These are phyloP conservation scores for Podospora anserina DNA, from an alignment of 495 filamentous ascomycete species.

Conservation along the genomic window DNA sequence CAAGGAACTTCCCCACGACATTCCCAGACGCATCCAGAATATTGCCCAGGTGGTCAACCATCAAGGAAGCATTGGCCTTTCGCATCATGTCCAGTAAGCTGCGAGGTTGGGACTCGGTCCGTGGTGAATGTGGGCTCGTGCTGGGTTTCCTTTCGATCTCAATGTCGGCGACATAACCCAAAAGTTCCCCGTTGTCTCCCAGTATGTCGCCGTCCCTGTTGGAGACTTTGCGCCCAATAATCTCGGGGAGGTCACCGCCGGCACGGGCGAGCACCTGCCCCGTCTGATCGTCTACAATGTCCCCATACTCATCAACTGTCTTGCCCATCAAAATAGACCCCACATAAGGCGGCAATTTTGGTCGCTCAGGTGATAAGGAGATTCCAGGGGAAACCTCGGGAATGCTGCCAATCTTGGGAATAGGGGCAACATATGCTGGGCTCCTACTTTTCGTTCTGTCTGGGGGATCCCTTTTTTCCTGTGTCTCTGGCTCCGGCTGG, in stretches of 20 bases:
- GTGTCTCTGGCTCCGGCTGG: slow-evolving; percentile 5
- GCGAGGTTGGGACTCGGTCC: slow-evolving; percentile 14
- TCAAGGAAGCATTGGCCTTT: slow-evolving; percentile 34
- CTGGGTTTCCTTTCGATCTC: slow-evolving; percentile 29
- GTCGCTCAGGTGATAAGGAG: slow-evolving; percentile 19
- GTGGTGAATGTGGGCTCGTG: slow-evolving; percentile 5
- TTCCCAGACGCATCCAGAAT: slow-evolving; percentile 43
- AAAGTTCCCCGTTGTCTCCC: slow-evolving; percentile 42
- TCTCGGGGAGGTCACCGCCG: slow-evolving; percentile 46
- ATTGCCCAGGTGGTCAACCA: slow-evolving; percentile 46
- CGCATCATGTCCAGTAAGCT: slow-evolving; percentile 40
- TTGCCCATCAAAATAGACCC: slow-evolving; percentile 62
- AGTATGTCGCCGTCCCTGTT: slow-evolving; percentile 44
- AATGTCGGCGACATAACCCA: slow-evolving; percentile 49
- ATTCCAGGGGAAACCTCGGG: slow-evolving; percentile 23
- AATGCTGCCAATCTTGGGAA: slow-evolving; percentile 32
- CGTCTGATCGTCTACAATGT: slow-evolving; percentile 65
- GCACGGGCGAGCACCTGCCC: slow-evolving; percentile 46
- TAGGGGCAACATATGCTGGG: slow-evolving; percentile 34
- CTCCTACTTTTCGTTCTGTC: slow-evolving; percentile 22
- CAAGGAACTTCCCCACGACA: slow-evolving; percentile 46
- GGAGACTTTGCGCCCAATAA: slow-evolving; percentile 43
- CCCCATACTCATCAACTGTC: slow-evolving; percentile 66
- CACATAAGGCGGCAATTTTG: slow-evolving; percentile 36
- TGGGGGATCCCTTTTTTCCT: slow-evolving; percentile 7